phyloP scores from a whole-genome alignment of 208 protist genomes.

The Porcisia deanei region DNA sequence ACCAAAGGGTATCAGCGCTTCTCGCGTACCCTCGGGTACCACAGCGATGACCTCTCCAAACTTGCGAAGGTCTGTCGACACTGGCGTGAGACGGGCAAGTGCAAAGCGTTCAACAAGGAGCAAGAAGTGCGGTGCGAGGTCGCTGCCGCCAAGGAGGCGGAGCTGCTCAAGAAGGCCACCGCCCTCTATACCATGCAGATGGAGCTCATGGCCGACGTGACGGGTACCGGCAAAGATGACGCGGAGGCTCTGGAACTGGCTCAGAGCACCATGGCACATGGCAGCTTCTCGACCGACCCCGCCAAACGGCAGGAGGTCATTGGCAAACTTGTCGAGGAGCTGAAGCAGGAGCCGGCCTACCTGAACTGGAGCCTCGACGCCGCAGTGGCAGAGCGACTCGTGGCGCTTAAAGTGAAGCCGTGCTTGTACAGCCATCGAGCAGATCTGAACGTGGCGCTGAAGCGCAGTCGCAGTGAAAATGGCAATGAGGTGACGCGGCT shows the following conservation, averaged over 20 bases:
- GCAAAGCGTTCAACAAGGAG: conserved; percentile 47
- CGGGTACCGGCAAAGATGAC: conserved; percentile 8
- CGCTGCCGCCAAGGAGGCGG: conserved; percentile 55
- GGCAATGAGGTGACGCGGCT: conserved; percentile 15
- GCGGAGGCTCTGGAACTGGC: conserved; percentile 16
- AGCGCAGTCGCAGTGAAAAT: conserved; percentile 24
- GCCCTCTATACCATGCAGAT: conserved; percentile 58
- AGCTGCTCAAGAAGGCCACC: conserved; percentile 64
- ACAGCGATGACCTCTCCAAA: conserved; percentile 34
- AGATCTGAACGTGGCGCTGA: conserved; percentile 36
- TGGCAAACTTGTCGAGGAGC: conserved; percentile 48
- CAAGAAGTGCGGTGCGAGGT: conserved; percentile 38
- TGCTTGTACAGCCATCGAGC: conserved; percentile 62
- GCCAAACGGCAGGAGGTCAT: conserved; percentile 33
- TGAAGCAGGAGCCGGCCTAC: conserved; percentile 75
- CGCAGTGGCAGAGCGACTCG: conserved; percentile 61
- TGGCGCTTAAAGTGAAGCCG: conserved; percentile 34
- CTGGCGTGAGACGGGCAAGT: conserved; percentile 38
- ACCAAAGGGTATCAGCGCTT: conserved; percentile 42
- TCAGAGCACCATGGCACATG: conserved; percentile 3
- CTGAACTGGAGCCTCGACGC: conserved; percentile 79
- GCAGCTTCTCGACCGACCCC: conserved; percentile 25
- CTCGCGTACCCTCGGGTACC: conserved; percentile 41
- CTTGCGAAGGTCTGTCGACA: conserved; percentile 44
- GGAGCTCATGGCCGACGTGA: conserved; percentile 44